Conservation (phyloP, 768 basidiomycete species). For the Butyriboletus loyo region DNA sequence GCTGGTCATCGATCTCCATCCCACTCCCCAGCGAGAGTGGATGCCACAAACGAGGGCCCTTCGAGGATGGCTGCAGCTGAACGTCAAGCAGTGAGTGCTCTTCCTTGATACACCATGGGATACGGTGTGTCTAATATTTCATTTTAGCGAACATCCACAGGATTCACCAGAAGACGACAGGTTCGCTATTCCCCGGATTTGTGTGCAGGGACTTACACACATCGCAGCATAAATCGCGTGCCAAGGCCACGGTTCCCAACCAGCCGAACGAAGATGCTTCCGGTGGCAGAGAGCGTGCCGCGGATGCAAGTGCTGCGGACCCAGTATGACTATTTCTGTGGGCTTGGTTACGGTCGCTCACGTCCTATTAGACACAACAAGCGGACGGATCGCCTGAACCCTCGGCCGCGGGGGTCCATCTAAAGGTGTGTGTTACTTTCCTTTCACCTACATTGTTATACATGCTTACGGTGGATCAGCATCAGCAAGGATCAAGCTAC, state of each 20-base stretch:
- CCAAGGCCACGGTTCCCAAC: background rate
- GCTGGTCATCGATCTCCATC: background rate
- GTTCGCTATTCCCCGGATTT: background rate
- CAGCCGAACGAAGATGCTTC: background rate
- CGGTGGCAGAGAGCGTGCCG: no score
- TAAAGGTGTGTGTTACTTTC: background rate
- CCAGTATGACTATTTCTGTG: background rate
- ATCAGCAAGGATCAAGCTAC: background rate
- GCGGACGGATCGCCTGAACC: no score
- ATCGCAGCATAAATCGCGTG: background rate
- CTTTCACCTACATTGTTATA: background rate
- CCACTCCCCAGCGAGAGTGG: background rate
- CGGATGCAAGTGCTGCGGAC: background rate
- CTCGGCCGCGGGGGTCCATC: background rate
- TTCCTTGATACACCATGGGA: no score
- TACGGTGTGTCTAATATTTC: background rate
- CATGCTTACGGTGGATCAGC: background rate
- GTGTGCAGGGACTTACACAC: background rate
- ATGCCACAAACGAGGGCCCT: background rate
- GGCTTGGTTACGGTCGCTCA: background rate
- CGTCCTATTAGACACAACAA: background rate
- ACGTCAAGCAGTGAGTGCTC: background rate
- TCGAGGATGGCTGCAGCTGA: background rate
- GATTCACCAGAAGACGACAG: rapidly evolving
- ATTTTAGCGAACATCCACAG: background rate